phyloP scores from a whole-genome alignment of 495 filamentous ascomycete species.

The Penicillium tannophilum region DNA sequence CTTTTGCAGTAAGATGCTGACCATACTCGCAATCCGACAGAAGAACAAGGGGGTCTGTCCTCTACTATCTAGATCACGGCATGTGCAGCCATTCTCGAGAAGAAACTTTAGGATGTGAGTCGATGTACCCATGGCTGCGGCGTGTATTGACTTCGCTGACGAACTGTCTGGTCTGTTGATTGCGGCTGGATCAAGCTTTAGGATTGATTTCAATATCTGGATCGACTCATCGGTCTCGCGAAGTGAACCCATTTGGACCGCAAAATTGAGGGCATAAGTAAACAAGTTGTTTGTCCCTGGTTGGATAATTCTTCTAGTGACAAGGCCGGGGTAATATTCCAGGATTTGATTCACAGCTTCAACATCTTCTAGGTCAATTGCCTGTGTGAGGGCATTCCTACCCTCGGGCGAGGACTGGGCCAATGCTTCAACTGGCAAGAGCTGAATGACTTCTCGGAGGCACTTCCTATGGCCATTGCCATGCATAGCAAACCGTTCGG shows the following conservation, averaged over 20 bases:
- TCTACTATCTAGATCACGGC: conserved; percentile 16
- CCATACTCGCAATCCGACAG: conserved; percentile 17
- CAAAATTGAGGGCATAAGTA: conserved; percentile 27
- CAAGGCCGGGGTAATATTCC: conserved; percentile 10
- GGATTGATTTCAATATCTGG: conserved; percentile 20
- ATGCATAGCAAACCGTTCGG: conserved; percentile 28
- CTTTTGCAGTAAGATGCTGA: conserved; percentile 12
- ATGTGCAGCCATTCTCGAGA: conserved; percentile 15
- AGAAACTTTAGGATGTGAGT: conserved; percentile 21
- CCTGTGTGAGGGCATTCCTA: conserved; percentile 25
- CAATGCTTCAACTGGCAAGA: conserved; percentile 10
- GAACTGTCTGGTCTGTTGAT: conserved; percentile 13
- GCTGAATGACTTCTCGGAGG: conserved; percentile 11
- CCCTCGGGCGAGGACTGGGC: conserved; percentile 19
- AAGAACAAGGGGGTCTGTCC: conserved; percentile 22
- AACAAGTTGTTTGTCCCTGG: conserved; percentile 10
- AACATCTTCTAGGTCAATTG: conserved; percentile 29
- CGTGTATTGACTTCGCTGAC: conserved; percentile 11
- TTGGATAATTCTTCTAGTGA: conserved; percentile 10
- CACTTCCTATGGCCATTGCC: conserved; percentile 6
- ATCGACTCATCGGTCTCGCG: conserved; percentile 23
- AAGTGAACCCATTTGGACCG: conserved; percentile 22
- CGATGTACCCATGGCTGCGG: conserved; percentile 14
- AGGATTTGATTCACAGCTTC: conserved; percentile 20
- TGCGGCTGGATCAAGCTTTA: conserved; percentile 13